Percentiles rank a stretch among this genome's conserved stretches.
Evolutionary conservation across 306 rosid species (phyloP).

Genomic region (Cucumis sativus): Cucumber_9930_V3 NC_026655.2:3988001-3988500

Average conservation of each 20-base stretch:
- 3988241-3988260: conserved; percentile 94
- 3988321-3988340: conserved; percentile 72
- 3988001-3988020: neutral
- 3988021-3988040: neutral
- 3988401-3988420: conserved; percentile 83
- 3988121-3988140: neutral
- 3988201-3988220: conserved; percentile 78
- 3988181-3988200: conserved; percentile 56
- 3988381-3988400: conserved; percentile 63
- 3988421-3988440: conserved; percentile 78
- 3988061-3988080: neutral
- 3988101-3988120: neutral
- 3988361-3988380: conserved; percentile 30
- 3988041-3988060: neutral
- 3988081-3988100: neutral
- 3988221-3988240: conserved; percentile 88
- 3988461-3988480: conserved; percentile 97
- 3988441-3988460: conserved; percentile 97
- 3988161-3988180: neutral
- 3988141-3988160: neutral
- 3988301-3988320: conserved; percentile 76
- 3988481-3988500: conserved; percentile 89
- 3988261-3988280: conserved; percentile 80
- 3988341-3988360: conserved; percentile 69
- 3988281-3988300: conserved; percentile 83